Percentiles rank a stretch among this genome's conserved stretches.
Evolutionary conservation across 257 asterid species (phyloP).

Genomic region (Solanum ahanhuiri): DNA sequence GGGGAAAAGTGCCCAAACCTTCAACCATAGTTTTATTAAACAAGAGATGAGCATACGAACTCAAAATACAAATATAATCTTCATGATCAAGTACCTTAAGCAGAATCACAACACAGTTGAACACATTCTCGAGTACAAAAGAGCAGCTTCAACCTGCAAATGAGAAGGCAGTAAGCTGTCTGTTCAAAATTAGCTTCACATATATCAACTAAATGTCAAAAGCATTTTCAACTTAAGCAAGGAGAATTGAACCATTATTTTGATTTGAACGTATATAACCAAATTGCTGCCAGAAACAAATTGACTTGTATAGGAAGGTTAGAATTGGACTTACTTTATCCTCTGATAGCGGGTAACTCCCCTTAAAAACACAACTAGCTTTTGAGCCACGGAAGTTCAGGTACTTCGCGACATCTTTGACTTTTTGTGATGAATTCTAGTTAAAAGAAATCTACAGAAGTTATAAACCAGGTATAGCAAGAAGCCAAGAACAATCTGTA

Average conservation of each 20-base stretch:
- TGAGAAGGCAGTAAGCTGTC: neutral
- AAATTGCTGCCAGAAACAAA: neutral
- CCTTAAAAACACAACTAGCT: constrained; percentile 51
- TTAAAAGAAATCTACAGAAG: neutral
- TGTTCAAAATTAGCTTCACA: neutral
- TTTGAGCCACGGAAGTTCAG: constrained; percentile 61
- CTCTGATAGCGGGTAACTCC: constrained; percentile 67
- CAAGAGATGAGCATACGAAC: neutral
- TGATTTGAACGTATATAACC: neutral
- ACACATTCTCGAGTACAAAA: constrained; percentile 75
- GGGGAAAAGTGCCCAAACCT: neutral
- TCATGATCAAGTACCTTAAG: constrained; percentile 39
- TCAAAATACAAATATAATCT: neutral
- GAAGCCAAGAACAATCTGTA: neutral
- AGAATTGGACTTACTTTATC: constrained; percentile 51
- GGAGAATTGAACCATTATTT: neutral
- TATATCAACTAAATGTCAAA: neutral
- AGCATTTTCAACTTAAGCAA: neutral
- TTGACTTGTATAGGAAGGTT: neutral
- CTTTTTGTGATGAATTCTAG: constrained; percentile 74
- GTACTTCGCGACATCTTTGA: constrained; percentile 68
- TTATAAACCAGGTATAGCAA: neutral
- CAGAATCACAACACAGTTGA: constrained; percentile 81
- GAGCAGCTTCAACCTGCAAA: constrained; percentile 84
- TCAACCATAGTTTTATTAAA: neutral